Evolutionary conservation across 2,329 filamentous ascomycete species (phyloP), one percentile per base, ranked within the genome.

Genomic region (Endoconidiophora polonica): DNA sequence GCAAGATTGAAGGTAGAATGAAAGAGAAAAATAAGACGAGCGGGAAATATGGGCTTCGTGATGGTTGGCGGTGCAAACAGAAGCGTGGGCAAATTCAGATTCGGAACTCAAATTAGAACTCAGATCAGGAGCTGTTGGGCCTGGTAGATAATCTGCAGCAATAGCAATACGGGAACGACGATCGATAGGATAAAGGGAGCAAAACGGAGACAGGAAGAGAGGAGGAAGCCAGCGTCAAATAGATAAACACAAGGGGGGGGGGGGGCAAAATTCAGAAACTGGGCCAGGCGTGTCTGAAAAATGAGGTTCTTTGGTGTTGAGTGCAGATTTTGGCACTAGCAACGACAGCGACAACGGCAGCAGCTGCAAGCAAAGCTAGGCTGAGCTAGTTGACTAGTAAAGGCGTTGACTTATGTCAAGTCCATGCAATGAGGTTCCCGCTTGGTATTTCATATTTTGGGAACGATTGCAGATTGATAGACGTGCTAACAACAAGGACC

Each of bases 141-240:
- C 16, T 18, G 16, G 16, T 18, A 18, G 16, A 18, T 18, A 18
- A 1, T 18, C 16, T 18, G 16, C 16, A 18, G 47, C 47, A 51
- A 42, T 36, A 39, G 20, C 38, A 51, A 42, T 40, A 55, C 52
- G 52, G 54, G 44, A 44, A 42, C 37, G 26, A 14, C 29, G 39
- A 38, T 29, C 36, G 10, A 24, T 37, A 24, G 29, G 12, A 48
- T 49, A 55, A 52, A 55, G 29, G 29, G 29, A 33, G 29, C 9
- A 42, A 49, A 41, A 43, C 47, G 49, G 38, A 50, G 24, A 53
- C 39, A 50, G 54, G 44, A 29, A 54, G 38, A n/a, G n/a, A 52
- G 55, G 40, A 50, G 54, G 44, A 29, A 54, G 38, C 22, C 36
- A 52, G 55, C 23, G 41, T 43, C 20, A 49, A 50, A 55, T 47